A percentile compares a stretch with the other conserved stretches of the same genome.
These are phyloP conservation scores for Schoenoplectus tabernaemontani DNA, from an alignment of 202 grass and related monocot species.

Conservation along the genomic window DNA sequence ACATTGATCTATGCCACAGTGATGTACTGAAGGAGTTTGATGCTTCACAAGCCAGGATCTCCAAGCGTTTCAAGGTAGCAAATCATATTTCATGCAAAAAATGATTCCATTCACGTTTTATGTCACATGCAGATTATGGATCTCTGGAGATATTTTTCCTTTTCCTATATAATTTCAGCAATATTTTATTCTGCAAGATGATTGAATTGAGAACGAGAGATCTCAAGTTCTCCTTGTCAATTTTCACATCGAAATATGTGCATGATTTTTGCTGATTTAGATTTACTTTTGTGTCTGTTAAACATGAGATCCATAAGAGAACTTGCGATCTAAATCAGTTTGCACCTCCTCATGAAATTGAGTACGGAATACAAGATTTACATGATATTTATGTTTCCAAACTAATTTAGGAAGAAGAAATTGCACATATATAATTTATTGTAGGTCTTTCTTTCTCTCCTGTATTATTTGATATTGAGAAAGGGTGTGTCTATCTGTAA, in stretches of 20 bases:
- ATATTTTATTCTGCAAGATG: background rate
- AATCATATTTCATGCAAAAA: background rate
- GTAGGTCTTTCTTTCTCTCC: background rate
- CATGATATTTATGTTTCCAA: background rate
- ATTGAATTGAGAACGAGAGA: background rate
- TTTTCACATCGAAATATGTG: background rate
- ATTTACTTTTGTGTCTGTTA: background rate
- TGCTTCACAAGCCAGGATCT: slow-evolving; percentile 49
- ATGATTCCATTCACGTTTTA: background rate
- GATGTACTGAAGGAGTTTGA: slow-evolving; percentile 44
- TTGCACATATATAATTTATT: background rate
- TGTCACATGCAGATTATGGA: background rate
- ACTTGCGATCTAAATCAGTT: background rate
- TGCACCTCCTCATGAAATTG: background rate
- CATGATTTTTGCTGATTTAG: background rate
- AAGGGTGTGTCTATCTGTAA: background rate
- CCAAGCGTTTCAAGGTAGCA: slow-evolving; percentile 74
- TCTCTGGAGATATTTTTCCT: background rate
- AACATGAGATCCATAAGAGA: background rate
- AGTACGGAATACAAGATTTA: background rate
- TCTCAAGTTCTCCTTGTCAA: slow-evolving; percentile 1
- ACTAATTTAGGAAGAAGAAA: background rate
- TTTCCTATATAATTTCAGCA: background rate
- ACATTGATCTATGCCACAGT: slow-evolving; percentile 42
- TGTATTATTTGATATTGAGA: background rate